A percentile compares a stretch with the other conserved stretches of the same genome.
phyloP scores from a whole-genome alignment of 495 filamentous ascomycete species.

The Penicillium chermesinum region DNA sequence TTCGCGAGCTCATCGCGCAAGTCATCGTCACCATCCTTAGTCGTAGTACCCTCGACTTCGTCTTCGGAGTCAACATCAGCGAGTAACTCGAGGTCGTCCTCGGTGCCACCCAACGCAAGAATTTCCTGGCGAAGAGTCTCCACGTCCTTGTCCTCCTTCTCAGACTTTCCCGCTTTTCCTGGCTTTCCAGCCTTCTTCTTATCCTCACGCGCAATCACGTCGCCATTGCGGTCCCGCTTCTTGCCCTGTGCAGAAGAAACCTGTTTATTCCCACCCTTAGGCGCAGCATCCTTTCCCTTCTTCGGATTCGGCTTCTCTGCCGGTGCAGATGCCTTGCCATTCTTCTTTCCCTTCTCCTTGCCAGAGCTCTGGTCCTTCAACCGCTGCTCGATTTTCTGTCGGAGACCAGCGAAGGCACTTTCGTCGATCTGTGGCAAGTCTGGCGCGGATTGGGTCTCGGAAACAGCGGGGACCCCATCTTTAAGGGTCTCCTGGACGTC shows the following conservation, averaged over 20 bases:
- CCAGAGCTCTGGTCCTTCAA: conserved; percentile 43
- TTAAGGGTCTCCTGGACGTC: conserved; percentile 24
- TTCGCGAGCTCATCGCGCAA: conserved; percentile 40
- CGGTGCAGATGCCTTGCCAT: conserved; percentile 22
- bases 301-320: conserved; percentile 15
- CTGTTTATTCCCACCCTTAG: conserved; percentile 26
- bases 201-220: conserved; percentile 40
- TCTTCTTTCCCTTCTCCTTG: conserved; percentile 43
- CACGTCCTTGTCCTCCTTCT: conserved; percentile 22
- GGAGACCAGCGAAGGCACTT: conserved; percentile 55
- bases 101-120: conserved; percentile 67
- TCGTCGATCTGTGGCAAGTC: conserved; percentile 51
- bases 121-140: conserved; percentile 63
- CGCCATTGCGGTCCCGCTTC: conserved; percentile 49
- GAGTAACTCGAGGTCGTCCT: conserved; percentile 67
- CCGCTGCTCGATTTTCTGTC: conserved; percentile 57
- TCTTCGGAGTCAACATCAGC: conserved; percentile 57
- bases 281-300: conserved; percentile 23
- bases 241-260: conserved; percentile 33
- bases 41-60: conserved; percentile 45
- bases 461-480: conserved; percentile 13
- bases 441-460: conserved; percentile 20
- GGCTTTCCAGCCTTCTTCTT: conserved; percentile 22
- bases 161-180: conserved; percentile 18
- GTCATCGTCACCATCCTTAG: conserved; percentile 28